phyloP scores from a whole-genome alignment of 2,329 filamentous ascomycete species.

The Sphaerulina vaccinii region DNA sequence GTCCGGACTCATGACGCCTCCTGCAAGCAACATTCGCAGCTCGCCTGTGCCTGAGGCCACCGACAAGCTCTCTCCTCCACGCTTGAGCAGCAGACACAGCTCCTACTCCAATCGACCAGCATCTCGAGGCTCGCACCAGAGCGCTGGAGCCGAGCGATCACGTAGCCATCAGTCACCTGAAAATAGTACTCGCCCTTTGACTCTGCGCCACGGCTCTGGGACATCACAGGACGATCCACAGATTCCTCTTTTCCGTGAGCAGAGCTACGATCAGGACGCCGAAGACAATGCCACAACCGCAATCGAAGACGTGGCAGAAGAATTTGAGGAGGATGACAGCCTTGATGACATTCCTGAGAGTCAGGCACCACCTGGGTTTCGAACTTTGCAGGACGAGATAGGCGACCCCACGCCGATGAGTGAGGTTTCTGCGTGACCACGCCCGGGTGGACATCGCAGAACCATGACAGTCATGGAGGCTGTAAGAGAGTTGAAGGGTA shows the following conservation, averaged over 20 bases:
- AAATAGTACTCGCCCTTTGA: slow-evolving; percentile 10
- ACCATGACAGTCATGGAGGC: slow-evolving; percentile 7
- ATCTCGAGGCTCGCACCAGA: slow-evolving; percentile 12
- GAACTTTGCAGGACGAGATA: slow-evolving; percentile 19
- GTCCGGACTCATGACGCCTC: slow-evolving; percentile 85
- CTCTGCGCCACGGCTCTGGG: slow-evolving; percentile 15
- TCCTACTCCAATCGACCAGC: slow-evolving; percentile 12
- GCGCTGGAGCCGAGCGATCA: slow-evolving; percentile 12
- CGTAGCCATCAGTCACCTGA: slow-evolving; percentile 5
- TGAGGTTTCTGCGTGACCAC: slow-evolving; percentile 8
- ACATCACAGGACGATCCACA: slow-evolving; percentile 37
- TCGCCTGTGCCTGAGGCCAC: slow-evolving; percentile 50
- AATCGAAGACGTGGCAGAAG: slow-evolving; percentile 31
- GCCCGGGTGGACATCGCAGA: slow-evolving; percentile 8
- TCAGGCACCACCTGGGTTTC: slow-evolving; percentile 16
- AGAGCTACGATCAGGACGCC: slow-evolving; percentile 60
- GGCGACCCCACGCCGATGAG: slow-evolving; percentile 14
- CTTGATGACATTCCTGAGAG: slow-evolving; percentile 20
- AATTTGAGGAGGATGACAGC: slow-evolving; percentile 52
- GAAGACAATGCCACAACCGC: slow-evolving; percentile 49
- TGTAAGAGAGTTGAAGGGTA: slow-evolving; percentile 6
- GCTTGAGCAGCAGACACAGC: slow-evolving; percentile 23
- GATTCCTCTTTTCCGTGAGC: slow-evolving; percentile 57
- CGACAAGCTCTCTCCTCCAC: slow-evolving; percentile 24
- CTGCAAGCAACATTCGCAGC: slow-evolving; percentile 69